Base-by-base conservation (phyloP, 768 basidiomycete genomes). In the Hebeloma cylindrosporum region DNA sequence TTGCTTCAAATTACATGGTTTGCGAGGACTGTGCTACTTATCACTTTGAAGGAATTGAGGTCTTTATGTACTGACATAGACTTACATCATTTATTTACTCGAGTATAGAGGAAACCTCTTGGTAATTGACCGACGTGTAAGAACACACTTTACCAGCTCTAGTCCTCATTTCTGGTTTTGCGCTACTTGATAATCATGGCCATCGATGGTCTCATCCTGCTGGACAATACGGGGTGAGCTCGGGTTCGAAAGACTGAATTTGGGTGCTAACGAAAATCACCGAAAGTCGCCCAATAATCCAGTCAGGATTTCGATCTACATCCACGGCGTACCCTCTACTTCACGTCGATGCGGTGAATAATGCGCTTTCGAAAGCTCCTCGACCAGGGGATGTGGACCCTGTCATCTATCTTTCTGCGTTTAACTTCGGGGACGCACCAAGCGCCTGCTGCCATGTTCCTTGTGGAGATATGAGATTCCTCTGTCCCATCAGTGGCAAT, bases 341-440 rank as follows among this genome's bases (percentile, higher is more conserved):
- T 2, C 91, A 93, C 60, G 83, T 94, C 53, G 91, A 93, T 62
- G 82, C 91, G 1, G 72, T 88, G 51, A 93, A 88, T 64, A 80
- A 75, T 43, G 85, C 88, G 2, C 67, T 85, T 16, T 68, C 77
- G 23, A 84, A 81, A 50, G 71, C 80, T 21, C 50, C 69, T 20
- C 73, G 74, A 10, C 60, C 72, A 21, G 71, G 67, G 50, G 77
- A 80, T 36, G 71, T 89, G 7, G 88, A 93, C 56, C 83, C 89
- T 2, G 82, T 93, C 38, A 63, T 93, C 14, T 82, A 84, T 50
- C 78, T 92, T 0, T 64, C 76, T 14, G 68, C 74, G 2, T 71
- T 75, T 41, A 73, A 67, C 40, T 60, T 68, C 10, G 61, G 65
- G 5, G 68, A 71, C 38, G 62, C 71, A 4, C 77, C 80, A n/a